Evolutionary conservation across 1,139 yeast species (phyloP).

Genomic region (Wickerhamomyces sp.): DNA sequence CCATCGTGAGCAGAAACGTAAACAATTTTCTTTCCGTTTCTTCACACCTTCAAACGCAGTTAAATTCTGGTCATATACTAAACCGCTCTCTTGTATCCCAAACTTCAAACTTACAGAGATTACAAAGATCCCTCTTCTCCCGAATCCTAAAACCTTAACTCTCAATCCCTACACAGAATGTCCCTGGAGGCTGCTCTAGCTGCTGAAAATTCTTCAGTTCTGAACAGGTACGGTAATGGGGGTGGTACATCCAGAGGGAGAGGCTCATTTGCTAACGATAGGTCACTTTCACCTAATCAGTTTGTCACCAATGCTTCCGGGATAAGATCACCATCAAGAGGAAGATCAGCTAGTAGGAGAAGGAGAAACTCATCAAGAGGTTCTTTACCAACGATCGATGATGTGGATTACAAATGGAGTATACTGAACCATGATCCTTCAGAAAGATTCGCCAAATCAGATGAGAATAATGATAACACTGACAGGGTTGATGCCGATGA

Average conservation of each 20-base stretch:
- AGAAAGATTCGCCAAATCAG: slow-evolving; percentile 36
- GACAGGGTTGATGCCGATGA: slow-evolving; percentile 29
- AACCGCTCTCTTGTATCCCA: too few relatives aligned
- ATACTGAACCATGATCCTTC: slow-evolving; percentile 49
- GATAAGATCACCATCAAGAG: slow-evolving; percentile 17
- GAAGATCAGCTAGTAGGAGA: slow-evolving; percentile 18
- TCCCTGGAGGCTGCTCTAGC: slow-evolving; percentile 42
- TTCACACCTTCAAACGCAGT: too few relatives aligned
- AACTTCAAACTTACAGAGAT: too few relatives aligned
- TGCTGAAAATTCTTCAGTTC: slow-evolving; percentile 37
- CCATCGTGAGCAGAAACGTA: too few relatives aligned
- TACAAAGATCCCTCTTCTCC: too few relatives aligned
- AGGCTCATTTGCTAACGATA: slow-evolving; percentile 7
- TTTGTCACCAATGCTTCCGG: slow-evolving; percentile 1
- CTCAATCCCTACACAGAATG: slow-evolving; percentile 28
- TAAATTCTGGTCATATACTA: too few relatives aligned
- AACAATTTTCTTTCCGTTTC: too few relatives aligned
- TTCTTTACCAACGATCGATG: slow-evolving; percentile 13
- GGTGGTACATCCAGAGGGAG: slow-evolving; percentile 5
- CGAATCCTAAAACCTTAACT: too few relatives aligned
- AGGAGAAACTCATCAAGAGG: slow-evolving; percentile 16
- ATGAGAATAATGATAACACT: slow-evolving; percentile 6
- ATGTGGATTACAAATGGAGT: slow-evolving; percentile 29
- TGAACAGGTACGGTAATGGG: slow-evolving; percentile 28
- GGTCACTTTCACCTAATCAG: slow-evolving; percentile 6